Evolutionary conservation across 805 yeast species (phyloP), one percentile per base, ranked within the genome.

Genomic region (Zygosaccharomyces gambellarensis): DNA sequence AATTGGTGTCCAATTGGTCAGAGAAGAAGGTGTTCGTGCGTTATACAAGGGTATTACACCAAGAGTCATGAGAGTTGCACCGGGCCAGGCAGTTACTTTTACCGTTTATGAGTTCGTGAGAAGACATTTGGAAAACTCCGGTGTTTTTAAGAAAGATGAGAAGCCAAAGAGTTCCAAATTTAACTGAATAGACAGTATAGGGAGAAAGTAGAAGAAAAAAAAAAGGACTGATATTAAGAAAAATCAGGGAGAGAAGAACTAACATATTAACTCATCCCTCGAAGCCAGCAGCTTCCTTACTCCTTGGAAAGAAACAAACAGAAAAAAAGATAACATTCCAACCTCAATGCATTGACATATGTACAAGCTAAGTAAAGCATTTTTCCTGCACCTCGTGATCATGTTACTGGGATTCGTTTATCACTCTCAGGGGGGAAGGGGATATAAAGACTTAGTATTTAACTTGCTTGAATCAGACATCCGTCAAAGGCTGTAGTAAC

Each of bases 1-100:
- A 67, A 92, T 94, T 62, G 88, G 95, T 52, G 73, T 74, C 43
- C 90, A 84, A 63, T 78, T 92, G 69, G 74, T 90, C 58, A 83
- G 82, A 66, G 95, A 89, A 74, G 96, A 90, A 72, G 99, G 99
- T 59, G 73, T 82, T 58, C 76, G 79, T 47, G 95, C 96, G 38
- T 79, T 92, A 68, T 92, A 92, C 76, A 88, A 92, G 68, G 99
- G 99, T 73, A 92, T 92, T 66, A 90, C 97, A 22, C 99, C 99
- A 60, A 85, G 99, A 75, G 92, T 92, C 60, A 90, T 92, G 95
- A 85, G 99, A 74, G 99, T 92, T 46, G 99, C 99, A 10, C 97
- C 99, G 22, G 99, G 99, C 54, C 99, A 92, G 73, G 97, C 98
- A 48, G 98, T 92, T 49, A 94, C 97, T 14, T 92, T 92, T 74